A percentile compares a stretch with the other conserved stretches of the same genome.
These are phyloP conservation scores for Diversispora epigaea DNA, from an alignment of 192 early-diverging fungal genomes.

Conservation along the genomic window DNA sequence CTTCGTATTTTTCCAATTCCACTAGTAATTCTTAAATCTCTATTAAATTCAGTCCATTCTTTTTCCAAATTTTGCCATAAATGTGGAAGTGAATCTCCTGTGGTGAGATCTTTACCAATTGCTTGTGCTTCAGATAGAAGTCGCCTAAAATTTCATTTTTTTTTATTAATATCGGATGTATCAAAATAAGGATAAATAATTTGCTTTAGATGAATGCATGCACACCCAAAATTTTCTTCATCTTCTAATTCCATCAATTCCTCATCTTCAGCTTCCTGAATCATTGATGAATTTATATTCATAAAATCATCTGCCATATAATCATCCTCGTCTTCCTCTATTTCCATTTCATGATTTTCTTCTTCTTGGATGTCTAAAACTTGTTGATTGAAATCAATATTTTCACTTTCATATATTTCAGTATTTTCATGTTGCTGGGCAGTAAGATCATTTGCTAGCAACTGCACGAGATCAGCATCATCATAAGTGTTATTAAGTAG, in stretches of 20 bases:
- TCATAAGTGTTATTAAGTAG: conserved; percentile 16
- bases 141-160: background rate
- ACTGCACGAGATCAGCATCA: conserved; percentile 12
- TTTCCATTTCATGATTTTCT: background rate
- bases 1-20: conserved; percentile 20
- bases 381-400: background rate
- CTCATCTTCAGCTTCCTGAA: background rate
- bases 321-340: background rate
- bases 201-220: background rate
- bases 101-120: conserved; percentile 20
- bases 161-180: background rate
- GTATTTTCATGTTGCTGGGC: background rate
- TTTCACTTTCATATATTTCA: too few relatives aligned
- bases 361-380: too few relatives aligned
- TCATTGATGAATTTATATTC: too few relatives aligned
- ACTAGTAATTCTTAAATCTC: conserved; percentile 28
- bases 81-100: conserved; percentile 6
- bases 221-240: background rate
- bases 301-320: conserved; percentile 1
- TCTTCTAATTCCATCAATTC: background rate
- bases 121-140: conserved; percentile 21
- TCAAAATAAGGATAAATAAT: background rate
- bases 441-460: conserved; percentile 4
- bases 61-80: conserved; percentile 31
- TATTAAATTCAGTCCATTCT: conserved; percentile 30